phyloP scores from a whole-genome alignment of 2,329 filamentous ascomycete genomes.

The Cladophialophora bantiana region DNA sequence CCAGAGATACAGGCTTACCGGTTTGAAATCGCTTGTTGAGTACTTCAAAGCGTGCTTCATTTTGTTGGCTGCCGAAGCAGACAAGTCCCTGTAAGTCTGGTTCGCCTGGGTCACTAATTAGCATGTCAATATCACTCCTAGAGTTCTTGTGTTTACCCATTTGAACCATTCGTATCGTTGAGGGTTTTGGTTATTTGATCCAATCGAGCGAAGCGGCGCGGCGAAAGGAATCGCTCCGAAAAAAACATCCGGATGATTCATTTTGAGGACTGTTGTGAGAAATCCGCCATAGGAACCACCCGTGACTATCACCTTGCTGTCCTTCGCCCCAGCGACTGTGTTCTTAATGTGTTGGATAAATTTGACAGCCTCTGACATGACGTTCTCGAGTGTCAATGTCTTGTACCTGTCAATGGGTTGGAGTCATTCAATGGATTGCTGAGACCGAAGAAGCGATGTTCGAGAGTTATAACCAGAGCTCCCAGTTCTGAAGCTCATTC shows the following conservation, averaged over 20 bases:
- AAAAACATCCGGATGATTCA: conserved; percentile 25
- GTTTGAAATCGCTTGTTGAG: conserved; percentile 6
- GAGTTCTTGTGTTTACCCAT: background rate
- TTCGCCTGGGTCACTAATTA: conserved; percentile 3
- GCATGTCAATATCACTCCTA: background rate
- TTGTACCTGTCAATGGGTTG: conserved; percentile 6
- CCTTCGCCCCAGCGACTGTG: conserved; percentile 6
- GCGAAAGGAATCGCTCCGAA: conserved; percentile 23
- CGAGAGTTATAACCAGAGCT: conserved; percentile 17
- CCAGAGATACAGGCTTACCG: background rate
- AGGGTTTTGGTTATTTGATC: conserved; percentile 20
- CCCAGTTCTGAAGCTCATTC: conserved; percentile 22
- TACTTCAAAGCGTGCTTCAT: conserved; percentile 19
- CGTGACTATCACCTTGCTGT: conserved; percentile 26
- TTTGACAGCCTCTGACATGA: conserved; percentile 23
- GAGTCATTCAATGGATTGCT: conserved; percentile 23
- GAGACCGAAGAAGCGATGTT: conserved; percentile 28
- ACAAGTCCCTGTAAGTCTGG: conserved; percentile 21
- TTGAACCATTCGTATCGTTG: conserved; percentile 25
- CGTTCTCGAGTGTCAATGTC: conserved; percentile 26
- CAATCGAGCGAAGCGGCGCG: conserved; percentile 16
- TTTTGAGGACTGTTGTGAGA: conserved; percentile 20
- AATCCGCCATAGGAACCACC: conserved; percentile 23
- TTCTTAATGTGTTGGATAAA: conserved; percentile 25
- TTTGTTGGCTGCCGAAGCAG: conserved; percentile 18